Percentiles rank a stretch among this genome's conserved stretches.
Conservation (phyloP, 768 basidiomycete genomes). For the Leucocoprinus leucothites region DNA sequence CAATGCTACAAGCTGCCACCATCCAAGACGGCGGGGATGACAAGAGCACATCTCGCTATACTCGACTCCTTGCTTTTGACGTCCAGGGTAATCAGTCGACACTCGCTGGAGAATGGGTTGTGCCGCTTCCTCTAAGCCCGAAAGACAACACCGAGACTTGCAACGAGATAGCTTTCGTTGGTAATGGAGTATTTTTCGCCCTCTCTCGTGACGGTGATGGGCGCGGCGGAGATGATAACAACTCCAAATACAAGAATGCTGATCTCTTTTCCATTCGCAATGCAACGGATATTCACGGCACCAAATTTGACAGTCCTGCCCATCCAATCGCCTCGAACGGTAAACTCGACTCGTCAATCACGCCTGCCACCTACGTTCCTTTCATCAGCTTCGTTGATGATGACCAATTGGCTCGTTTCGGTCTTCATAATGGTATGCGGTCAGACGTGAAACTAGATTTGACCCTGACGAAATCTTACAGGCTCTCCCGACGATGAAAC, state of each 20-base stretch:
- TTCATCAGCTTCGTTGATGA: slow-evolving; percentile 57
- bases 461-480: slow-evolving; percentile 18
- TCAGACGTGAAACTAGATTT: too few relatives aligned
- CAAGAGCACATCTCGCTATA: slow-evolving; percentile 46
- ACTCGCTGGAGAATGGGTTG: slow-evolving; percentile 56
- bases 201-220: slow-evolving; percentile 62
- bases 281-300: slow-evolving; percentile 61
- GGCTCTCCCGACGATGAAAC: slow-evolving; percentile 46
- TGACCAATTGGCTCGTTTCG: slow-evolving; percentile 55
- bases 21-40: slow-evolving; percentile 59
- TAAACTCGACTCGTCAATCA: slow-evolving; percentile 41
- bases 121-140: slow-evolving; percentile 50
- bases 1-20: slow-evolving; percentile 59
- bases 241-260: slow-evolving; percentile 56
- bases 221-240: slow-evolving; percentile 45
- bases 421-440: slow-evolving; percentile 55
- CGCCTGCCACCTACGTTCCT: slow-evolving; percentile 48
- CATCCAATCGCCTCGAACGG: slow-evolving; percentile 51
- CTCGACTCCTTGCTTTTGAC: slow-evolving; percentile 56
- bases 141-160: slow-evolving; percentile 48
- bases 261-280: slow-evolving; percentile 54
- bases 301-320: slow-evolving; percentile 49
- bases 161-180: slow-evolving; percentile 59
- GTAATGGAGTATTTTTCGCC: slow-evolving; percentile 51
- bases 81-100: slow-evolving; percentile 34